Conservation (phyloP, 164 flowering plant genomes). For the Magnolia sinica region DNA sequence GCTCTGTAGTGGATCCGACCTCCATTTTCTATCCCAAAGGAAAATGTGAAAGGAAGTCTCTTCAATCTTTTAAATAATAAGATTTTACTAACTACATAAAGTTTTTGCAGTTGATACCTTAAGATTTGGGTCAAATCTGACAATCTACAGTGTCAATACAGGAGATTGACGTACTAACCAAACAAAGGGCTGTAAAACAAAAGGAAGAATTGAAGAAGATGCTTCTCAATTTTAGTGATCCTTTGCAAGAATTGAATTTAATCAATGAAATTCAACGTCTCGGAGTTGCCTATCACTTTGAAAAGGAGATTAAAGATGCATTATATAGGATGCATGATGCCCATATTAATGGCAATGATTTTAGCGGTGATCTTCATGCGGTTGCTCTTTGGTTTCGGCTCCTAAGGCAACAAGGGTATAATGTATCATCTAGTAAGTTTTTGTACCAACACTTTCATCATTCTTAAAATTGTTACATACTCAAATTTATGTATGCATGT, state of each 20-base stretch:
- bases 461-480: neutral
- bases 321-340: neutral
- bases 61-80: no score
- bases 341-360: neutral
- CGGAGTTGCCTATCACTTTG: constrained; percentile 13
- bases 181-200: neutral
- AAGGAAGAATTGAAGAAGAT: constrained; percentile 6
- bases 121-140: neutral
- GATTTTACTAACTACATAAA: no score
- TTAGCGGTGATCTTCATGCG: neutral
- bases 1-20: no score
- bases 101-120: neutral
- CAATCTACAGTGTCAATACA: neutral
- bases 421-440: constrained; percentile 2
- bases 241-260: neutral
- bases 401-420: constrained; percentile 14
- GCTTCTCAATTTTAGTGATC: neutral
- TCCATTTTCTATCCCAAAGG: no score
- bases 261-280: constrained; percentile 14
- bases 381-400: constrained; percentile 11
- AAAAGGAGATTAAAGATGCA: constrained; percentile 5
- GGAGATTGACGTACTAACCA: neutral
- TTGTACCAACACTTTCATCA: neutral
- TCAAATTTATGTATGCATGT: neutral
- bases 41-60: no score